These are phyloP conservation scores for Cryptosporidium xiaoi DNA, from an alignment of 169 alveolate genomes.

Conservation along the genomic window DNA sequence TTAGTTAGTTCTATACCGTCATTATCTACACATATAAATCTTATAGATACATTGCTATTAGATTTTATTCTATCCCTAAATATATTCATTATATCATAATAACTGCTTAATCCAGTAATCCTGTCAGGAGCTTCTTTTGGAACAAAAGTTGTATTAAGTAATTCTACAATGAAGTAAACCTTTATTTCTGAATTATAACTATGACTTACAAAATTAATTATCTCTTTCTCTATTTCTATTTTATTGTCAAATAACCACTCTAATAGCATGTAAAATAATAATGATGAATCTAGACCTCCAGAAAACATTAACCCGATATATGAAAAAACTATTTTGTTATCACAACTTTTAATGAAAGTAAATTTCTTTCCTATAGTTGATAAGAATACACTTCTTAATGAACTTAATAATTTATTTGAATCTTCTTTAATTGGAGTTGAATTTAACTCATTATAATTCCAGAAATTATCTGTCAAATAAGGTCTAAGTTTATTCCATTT, in stretches of 20 bases:
- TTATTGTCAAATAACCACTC: constrained; percentile 27
- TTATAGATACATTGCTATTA: constrained; percentile 21
- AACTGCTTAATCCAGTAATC: constrained; percentile 54
- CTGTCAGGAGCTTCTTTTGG: constrained; percentile 72
- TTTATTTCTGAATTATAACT: neutral
- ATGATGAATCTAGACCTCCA: constrained; percentile 76
- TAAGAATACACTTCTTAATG: constrained; percentile 8
- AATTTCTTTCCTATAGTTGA: constrained; percentile 9
- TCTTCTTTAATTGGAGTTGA: neutral
- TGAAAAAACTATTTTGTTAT: neutral
- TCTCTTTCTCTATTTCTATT: neutral
- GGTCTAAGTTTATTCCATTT: constrained; percentile 17
- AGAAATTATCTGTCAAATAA: neutral
- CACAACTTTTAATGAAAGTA: neutral
- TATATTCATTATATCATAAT: constrained; percentile 33
- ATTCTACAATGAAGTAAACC: constrained; percentile 34
- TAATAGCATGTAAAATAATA: constrained; percentile 43
- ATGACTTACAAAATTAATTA: neutral
- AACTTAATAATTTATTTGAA: constrained; percentile 19
- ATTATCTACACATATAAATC: constrained; percentile 51
- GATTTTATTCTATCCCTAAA: neutral
- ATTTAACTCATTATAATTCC: constrained; percentile 12
- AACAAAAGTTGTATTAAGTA: constrained; percentile 48
- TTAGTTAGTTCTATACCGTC: neutral
- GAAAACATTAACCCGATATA: constrained; percentile 72